Base-by-base conservation (phyloP, 768 basidiomycete genomes). In the Psilocybe sp. region DNA sequence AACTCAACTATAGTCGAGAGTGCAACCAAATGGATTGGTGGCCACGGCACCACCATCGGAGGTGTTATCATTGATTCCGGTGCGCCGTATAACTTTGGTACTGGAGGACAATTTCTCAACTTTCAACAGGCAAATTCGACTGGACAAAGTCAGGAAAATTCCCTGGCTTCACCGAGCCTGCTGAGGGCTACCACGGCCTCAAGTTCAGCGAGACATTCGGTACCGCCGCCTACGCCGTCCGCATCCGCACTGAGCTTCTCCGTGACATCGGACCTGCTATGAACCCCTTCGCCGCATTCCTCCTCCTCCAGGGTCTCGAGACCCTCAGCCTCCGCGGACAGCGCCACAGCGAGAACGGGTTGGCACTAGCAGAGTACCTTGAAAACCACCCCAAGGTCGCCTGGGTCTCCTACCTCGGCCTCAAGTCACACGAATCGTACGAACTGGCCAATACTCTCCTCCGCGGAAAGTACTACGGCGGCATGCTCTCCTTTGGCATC, bases 21-120 rank as follows among this genome's bases (percentile, higher is more conserved):
- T 44, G 86, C 86, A 1, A 90, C 89, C 1, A 91, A 92, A 60
- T 92, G 89, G 90, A 89, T 91, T 32, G 84, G 85, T 11, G 85
- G 86, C 0, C 87, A 89, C 52, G 89, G 90, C 28, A 90, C 84
- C 0, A 87, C 85, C 18, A 87, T 92, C 41, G 88, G 76, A 4
- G 90, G 89, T 37, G 80, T 89, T 23, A 70, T 92, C 50, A 65
- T 92, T 41, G 88, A 90, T 63, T 76, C 79, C 8, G 88, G 87
- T 79, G 39, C 15, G 59, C 47, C 34, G 18, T 36, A 6, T 52
- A 13, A 14, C 1, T 12, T 28, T 18, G 18, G 13, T 13, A 34
- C 23, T 4, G 8, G 11, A 31, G 11, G 5, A 20, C n/a, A 38
- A 11, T 40, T 18, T 18, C 23, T 10, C 37, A 12, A 35, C 9